Evolutionary conservation across 495 filamentous ascomycete species (phyloP).

Genomic region (Endocarpon pusillum): DNA sequence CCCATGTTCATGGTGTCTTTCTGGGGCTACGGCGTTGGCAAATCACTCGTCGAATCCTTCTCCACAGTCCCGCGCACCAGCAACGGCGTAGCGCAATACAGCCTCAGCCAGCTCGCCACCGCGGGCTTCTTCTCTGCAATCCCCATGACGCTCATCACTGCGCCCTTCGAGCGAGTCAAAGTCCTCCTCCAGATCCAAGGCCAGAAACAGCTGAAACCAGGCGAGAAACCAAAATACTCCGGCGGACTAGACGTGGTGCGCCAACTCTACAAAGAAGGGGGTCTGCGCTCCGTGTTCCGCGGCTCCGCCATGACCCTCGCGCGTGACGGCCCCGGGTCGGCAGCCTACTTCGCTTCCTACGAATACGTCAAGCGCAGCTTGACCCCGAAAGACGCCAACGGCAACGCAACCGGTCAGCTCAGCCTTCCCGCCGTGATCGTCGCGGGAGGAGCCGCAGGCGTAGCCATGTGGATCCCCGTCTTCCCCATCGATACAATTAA

Average conservation of each 20-base stretch:
- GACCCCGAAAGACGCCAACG: slow-evolving; percentile 70
- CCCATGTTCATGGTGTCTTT: slow-evolving; percentile 73
- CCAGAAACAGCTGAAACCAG: slow-evolving; percentile 67
- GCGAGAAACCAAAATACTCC: slow-evolving; percentile 83
- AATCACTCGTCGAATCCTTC: slow-evolving; percentile 56
- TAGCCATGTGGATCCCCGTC: slow-evolving; percentile 98
- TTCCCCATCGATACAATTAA: slow-evolving; percentile 98
- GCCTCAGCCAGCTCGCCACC: slow-evolving; percentile 72
- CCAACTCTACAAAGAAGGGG: slow-evolving; percentile 84
- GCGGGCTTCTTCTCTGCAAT: slow-evolving; percentile 97
- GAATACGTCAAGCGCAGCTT: slow-evolving; percentile 80
- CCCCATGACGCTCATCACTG: slow-evolving; percentile 94
- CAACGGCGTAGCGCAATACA: slow-evolving; percentile 44
- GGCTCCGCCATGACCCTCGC: slow-evolving; percentile 82
- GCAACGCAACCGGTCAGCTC: slow-evolving; percentile 49
- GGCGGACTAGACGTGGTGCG: slow-evolving; percentile 86
- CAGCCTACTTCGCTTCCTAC: slow-evolving; percentile 94
- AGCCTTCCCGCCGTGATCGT: slow-evolving; percentile 67
- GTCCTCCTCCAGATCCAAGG: slow-evolving; percentile 96
- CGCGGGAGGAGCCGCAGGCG: slow-evolving; percentile 77
- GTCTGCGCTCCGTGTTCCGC: slow-evolving; percentile 77
- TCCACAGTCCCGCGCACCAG: slow-evolving; percentile 39
- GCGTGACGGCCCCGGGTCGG: slow-evolving; percentile 79
- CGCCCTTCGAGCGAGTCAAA: slow-evolving; percentile 96
- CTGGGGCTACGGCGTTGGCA: slow-evolving; percentile 84